Base-by-base conservation (phyloP, 768 basidiomycete genomes). In the Auriscalpium microsporum region DNA sequence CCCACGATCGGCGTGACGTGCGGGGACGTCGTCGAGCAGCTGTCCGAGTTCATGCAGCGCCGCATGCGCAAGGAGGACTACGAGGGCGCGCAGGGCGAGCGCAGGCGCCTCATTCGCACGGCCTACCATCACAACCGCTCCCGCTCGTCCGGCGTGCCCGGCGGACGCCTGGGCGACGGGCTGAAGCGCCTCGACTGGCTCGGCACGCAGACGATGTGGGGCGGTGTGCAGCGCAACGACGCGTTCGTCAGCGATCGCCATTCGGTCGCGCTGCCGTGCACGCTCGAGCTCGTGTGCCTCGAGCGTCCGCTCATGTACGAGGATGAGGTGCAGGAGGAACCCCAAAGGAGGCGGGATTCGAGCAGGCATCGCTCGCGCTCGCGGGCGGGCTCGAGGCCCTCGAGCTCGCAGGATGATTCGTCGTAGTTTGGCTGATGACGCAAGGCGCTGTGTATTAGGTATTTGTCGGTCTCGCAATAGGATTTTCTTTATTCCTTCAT, bases 121-220 rank as follows among this genome's bases (percentile, higher is more conserved):
- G 74, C 80, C 35, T 90, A 87, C 66, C 69, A 74, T 37, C 73
- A 78, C 64, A 90, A 91, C 64, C 78, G 89, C 17, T 84, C 84
- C 10, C 77, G 80, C 9, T 75, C 75, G 34, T 70, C 70, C 23
- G 80, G 79, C 48, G 86, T 83, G 1, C 87, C 89, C 1, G 89
- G 89, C 0, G 89, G 87, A 0, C 68, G 69, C 44, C 75, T 90
- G 4, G 81, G 80, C 8, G 73, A 78, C 48, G 82, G 82, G 9
- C 73, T 90, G 67, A 78, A 80, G 59, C 71, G 83, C 52, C 69
- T 86, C 52, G 89, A 91, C 63, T 90, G 79, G 72, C 72, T 91
- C 35, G 73, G 80, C 8, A 67, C 71, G 48, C 65, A 78, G 52
- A 80, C 80, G 35, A 75, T 79, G 68, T 90, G 80, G 60, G 87